Evolutionary conservation across 2,329 filamentous ascomycete genomes (phyloP), one percentile per base, ranked within the genome.

Genomic region (Corniculantispora saksenae): DNA sequence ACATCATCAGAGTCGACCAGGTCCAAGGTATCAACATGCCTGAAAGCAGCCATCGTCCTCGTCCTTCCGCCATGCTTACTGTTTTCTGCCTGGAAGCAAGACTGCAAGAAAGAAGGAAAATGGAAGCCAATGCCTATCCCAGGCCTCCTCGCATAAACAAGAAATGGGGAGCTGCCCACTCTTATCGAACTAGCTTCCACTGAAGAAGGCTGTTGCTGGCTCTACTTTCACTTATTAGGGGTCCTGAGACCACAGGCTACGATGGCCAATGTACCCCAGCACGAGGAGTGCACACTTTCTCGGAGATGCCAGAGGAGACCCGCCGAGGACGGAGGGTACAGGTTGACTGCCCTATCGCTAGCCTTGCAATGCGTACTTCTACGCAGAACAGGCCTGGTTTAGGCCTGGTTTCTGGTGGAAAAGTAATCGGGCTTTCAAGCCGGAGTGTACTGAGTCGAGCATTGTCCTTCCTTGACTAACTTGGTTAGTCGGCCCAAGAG

Each of bases 1-100:
- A 55, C 25, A 55, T 32, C 51, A 55, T 55, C 27, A 55, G n/a
- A 10, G 51, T n/a, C 17, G 51, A 55, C 51, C 51, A 55, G 29
- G 3, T n/a, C 51, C 51, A 55, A 32, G 23, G 23, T 12, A 55
- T 55, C 7, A 55, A 25, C 51, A 55, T 55, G 25, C 25, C 27
- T 4, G 51, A 55, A 13, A 55, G 25, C 25, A 55, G 51, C 51
- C 51, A 55, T n/a, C 51, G 51, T 4, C 51, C 51, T 19, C 51
- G 51, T 55, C 51, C 51, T 55, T 55, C 51, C 5, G 47, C 47
- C 47, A 50, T 50, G 19, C 19, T 23, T 12, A 7, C 3, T 43
- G 38, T 9, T 15, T 50, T 50, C 17, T 21, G 47, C 47, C 17
- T 13, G 23, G 13, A 50, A 50, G 19, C n/a, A 50, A 50, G 9